Evolutionary conservation across 208 protist genomes (phyloP), one percentile per base, ranked within the genome.

Genomic region (Leishmania arabica): DNA sequence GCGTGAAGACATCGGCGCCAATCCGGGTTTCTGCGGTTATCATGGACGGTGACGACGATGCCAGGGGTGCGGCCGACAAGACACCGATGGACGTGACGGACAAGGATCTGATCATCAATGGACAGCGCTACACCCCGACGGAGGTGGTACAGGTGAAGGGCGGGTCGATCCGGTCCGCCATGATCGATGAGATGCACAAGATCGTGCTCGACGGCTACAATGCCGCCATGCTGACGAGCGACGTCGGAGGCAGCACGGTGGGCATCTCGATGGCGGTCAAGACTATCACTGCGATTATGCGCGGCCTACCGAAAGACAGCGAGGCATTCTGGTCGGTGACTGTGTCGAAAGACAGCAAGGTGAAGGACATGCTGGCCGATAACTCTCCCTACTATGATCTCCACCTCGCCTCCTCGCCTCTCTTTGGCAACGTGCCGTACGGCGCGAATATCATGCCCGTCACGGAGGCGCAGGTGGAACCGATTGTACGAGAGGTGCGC

Each of bases 301-400:
- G 76, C 51, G 45, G 51, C 13, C 54, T 85, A 64, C 64, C 76
- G 49, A 40, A 21, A 40, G 74, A 45, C 72, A 81, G 78, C 65
- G 88, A 91, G 81, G 84, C 82, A 27, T 92, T 88, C 82, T 92
- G 88, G 88, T 86, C 84, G 53, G 77, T 86, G 54, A 79, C 82
- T 27, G 88, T 92, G 62, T 65, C 88, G 75, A 84, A 86, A 64
- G 83, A 73, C 69, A 54, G 79, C 64, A 86, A 85, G 58, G 75
- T 85, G 47, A 84, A 82, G 77, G 91, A 95, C 81, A 88, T 93
- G 75, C 83, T 95, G 66, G 81, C 84, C 34, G 75, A 82, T 19
- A 85, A 80, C 71, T 75, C 84, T 11, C 69, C 82, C 65, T 92
- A 92, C 81, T 82, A 79, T 47, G 81, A 87, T 42, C 70, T 91